Conservation (phyloP, 164 flowering plant species). For the Magnolia changhungtana region DNA sequence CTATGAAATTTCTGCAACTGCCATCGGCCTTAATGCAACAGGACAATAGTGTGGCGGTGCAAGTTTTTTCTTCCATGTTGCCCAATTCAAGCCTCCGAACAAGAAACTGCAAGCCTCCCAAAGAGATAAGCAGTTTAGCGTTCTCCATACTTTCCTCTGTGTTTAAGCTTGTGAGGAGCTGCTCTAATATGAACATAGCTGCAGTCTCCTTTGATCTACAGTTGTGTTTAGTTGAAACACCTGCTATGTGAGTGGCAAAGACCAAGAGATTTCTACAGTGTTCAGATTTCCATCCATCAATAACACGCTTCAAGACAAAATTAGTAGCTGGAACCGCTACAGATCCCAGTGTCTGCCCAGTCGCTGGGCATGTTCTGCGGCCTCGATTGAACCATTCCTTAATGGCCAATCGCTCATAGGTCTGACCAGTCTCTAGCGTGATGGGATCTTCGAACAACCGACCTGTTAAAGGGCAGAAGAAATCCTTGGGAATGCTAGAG, state of each 20-base stretch:
- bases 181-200: conserved; percentile 38
- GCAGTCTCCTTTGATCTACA: conserved; percentile 28
- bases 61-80: conserved; percentile 42
- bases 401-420: conserved; percentile 58
- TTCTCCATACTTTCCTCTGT: conserved; percentile 35
- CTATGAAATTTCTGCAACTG: conserved; percentile 46
- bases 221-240: conserved; percentile 15
- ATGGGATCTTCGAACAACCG: conserved; percentile 65
- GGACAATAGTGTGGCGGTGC: conserved; percentile 33
- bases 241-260: conserved; percentile 29
- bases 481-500: conserved; percentile 47
- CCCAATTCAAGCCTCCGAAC: conserved; percentile 44
- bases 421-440: conserved; percentile 76
- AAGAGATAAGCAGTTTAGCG: conserved; percentile 44
- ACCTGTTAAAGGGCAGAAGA: conserved; percentile 63
- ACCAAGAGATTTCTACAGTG: conserved; percentile 30
- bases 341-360: conserved; percentile 41
- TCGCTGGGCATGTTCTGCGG: conserved; percentile 53
- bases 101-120: conserved; percentile 61
- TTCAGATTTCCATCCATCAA: conserved; percentile 55
- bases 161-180: conserved; percentile 41
- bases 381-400: conserved; percentile 57
- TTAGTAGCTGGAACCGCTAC: conserved; percentile 45
- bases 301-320: conserved; percentile 50
- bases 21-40: conserved; percentile 57